Conservation (phyloP, 139 green algal species). For the Raphidocelis subcapitata region DNA sequence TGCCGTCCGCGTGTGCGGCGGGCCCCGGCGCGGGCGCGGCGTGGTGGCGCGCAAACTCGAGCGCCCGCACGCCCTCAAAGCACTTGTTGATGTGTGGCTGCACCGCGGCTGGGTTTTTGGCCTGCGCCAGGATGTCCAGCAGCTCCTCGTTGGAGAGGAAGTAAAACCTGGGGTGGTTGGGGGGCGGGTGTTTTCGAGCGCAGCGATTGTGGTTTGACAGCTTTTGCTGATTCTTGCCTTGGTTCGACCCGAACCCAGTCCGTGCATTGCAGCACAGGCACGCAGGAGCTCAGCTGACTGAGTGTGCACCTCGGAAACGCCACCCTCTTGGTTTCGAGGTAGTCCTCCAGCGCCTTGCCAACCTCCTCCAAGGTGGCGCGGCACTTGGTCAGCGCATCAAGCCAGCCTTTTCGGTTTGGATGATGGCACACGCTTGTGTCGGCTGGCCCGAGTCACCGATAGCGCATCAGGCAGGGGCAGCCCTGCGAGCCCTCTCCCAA, state of each 20-base stretch:
- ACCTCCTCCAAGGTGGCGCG: constrained; percentile 82
- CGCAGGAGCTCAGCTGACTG: too few relatives aligned
- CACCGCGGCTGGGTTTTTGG: constrained; percentile 76
- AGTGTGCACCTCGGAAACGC: constrained; percentile 61
- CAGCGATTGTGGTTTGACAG: too few relatives aligned
- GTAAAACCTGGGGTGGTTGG: constrained; percentile 51
- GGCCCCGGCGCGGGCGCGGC: background rate
- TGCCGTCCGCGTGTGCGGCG: background rate
- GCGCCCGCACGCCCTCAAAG: constrained; percentile 80
- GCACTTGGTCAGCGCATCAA: constrained; percentile 67
- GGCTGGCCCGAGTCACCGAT: too few relatives aligned
- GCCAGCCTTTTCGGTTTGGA: too few relatives aligned
- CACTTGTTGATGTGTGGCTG: constrained; percentile 88
- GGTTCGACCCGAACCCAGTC: too few relatives aligned
- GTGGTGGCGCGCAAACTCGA: constrained; percentile 79
- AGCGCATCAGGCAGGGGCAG: too few relatives aligned
- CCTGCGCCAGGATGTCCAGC: constrained; percentile 82
- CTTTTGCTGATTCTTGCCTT: too few relatives aligned
- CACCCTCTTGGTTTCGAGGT: constrained; percentile 88
- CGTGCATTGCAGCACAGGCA: too few relatives aligned
- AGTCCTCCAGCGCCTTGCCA: constrained; percentile 87
- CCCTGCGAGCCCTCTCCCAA: too few relatives aligned
- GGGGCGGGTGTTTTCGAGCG: background rate
- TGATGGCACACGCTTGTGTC: too few relatives aligned
- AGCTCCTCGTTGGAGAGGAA: constrained; percentile 88